phyloP scores from a whole-genome alignment of 768 basidiomycete genomes.

The Tricholoma furcatifolium region DNA sequence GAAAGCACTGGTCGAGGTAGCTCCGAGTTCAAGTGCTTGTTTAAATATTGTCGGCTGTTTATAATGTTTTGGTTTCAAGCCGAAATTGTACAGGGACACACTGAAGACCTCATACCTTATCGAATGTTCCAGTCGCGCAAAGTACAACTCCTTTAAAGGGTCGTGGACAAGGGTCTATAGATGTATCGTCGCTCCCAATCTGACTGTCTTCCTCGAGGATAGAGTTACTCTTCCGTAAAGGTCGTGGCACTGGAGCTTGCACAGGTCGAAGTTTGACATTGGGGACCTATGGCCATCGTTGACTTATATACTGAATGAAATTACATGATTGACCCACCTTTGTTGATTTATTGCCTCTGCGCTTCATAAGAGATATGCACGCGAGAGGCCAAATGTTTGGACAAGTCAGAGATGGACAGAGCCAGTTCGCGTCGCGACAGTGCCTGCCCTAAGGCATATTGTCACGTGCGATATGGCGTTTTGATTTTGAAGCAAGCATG shows the following conservation, averaged over 20 bases:
- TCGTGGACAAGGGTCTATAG: slow-evolving; percentile 54
- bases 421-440: too few species aligned
- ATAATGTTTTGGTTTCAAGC: not conserved
- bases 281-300: slow-evolving; percentile 52
- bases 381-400: not conserved
- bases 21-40: slow-evolving; percentile 81
- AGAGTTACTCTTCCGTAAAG: slow-evolving; percentile 26
- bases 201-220: slow-evolving; percentile 51
- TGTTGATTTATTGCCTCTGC: slow-evolving; percentile 64
- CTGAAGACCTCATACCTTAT: slow-evolving; percentile 56
- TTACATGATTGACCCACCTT: slow-evolving; percentile 41
- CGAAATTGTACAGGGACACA: not conserved
- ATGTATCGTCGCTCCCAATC: slow-evolving; percentile 42
- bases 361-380: slow-evolving; percentile 31
- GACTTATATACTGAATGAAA: not conserved
- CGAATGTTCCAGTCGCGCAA: slow-evolving; percentile 75
- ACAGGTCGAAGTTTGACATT: slow-evolving; percentile 80
- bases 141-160: slow-evolving; percentile 66
- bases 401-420: too few species aligned
- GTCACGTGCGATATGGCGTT: too few species aligned
- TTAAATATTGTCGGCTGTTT: slow-evolving; percentile 67
- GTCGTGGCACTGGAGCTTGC: slow-evolving; percentile 31
- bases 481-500: too few species aligned
- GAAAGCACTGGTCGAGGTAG: slow-evolving; percentile 62
- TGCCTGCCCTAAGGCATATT: too few species aligned